Evolutionary conservation across 177 flowering plant species (phyloP).

Genomic region (Vitis hybrid): DNA sequence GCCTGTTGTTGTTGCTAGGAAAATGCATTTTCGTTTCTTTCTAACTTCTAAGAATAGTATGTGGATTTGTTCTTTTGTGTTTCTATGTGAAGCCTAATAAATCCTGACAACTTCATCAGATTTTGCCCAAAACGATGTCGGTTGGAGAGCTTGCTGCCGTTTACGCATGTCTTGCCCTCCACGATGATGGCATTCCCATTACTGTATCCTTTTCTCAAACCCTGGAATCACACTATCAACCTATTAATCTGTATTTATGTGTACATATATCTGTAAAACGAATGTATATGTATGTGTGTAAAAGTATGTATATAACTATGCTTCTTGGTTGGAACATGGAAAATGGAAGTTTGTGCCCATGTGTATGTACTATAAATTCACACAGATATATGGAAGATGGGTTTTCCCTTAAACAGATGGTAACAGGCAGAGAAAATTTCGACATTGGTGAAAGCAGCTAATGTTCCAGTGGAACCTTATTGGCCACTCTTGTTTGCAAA

Average conservation of each 20-base stretch:
- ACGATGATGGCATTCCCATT: constrained; percentile 66
- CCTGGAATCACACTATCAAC: no score
- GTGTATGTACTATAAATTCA: no score
- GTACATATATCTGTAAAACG: no score
- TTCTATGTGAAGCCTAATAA: no score
- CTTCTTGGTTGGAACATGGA: neutral
- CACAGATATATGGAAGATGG: neutral
- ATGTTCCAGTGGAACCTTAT: constrained; percentile 30
- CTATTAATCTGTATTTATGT: no score
- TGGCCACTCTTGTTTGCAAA: constrained; percentile 46
- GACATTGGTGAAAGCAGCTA: constrained; percentile 38
- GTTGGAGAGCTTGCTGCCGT: constrained; percentile 54
- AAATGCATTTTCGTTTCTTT: no score
- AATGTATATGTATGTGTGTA: no score
- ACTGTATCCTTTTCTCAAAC: constrained; percentile 38
- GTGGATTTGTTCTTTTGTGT: neutral
- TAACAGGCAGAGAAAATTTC: constrained; percentile 43
- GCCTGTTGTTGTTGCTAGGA: no score
- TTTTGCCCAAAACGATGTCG: constrained; percentile 33
- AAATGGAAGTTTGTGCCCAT: neutral
- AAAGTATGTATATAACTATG: neutral
- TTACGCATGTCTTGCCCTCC: constrained; percentile 60
- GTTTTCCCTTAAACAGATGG: constrained; percentile 1
- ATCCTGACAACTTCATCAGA: neutral
- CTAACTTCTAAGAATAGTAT: neutral